A percentile compares a stretch with the other conserved stretches of the same genome.
Conservation (phyloP, 129 eudicot species). For the Helichrysum umbraculigerum region DNA sequence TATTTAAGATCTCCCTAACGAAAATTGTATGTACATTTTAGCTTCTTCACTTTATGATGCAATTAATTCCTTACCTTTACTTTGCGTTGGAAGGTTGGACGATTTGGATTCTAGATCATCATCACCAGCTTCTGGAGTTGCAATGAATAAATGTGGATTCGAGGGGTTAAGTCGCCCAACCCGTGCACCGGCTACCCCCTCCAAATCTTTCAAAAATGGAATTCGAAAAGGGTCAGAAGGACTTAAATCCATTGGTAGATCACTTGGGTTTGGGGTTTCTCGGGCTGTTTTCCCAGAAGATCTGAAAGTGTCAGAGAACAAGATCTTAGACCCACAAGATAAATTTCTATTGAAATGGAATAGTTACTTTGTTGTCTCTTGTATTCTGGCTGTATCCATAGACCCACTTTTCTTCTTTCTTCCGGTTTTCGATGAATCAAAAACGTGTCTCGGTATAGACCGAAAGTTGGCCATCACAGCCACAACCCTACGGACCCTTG, state of each 20-base stretch:
- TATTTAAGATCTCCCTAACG: neutral
- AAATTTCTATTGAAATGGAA: slow-evolving; percentile 78
- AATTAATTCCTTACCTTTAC: neutral
- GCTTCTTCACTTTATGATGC: slow-evolving; percentile 3
- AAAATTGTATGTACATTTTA: neutral
- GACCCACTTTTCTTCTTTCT: slow-evolving; percentile 89
- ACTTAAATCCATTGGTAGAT: slow-evolving; percentile 69
- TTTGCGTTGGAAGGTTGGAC: slow-evolving; percentile 56
- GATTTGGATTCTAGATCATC: slow-evolving; percentile 70
- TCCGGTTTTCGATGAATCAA: slow-evolving; percentile 54
- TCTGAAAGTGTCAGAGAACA: slow-evolving; percentile 78
- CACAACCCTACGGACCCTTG: slow-evolving; percentile 73
- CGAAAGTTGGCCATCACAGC: slow-evolving; percentile 60
- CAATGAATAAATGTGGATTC: slow-evolving; percentile 64
- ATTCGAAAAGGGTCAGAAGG: slow-evolving; percentile 80
- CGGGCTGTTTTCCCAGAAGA: slow-evolving; percentile 94
- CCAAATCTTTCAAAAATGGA: slow-evolving; percentile 74
- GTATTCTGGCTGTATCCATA: slow-evolving; percentile 73
- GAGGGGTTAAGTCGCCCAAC: slow-evolving; percentile 53
- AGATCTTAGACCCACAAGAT: slow-evolving; percentile 91
- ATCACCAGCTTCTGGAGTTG: slow-evolving; percentile 55
- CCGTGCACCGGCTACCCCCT: slow-evolving; percentile 47
- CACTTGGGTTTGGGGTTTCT: slow-evolving; percentile 78
- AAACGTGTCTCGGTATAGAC: slow-evolving; percentile 68
- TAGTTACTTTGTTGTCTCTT: slow-evolving; percentile 70